These are phyloP conservation scores for Malassezia slooffiae DNA, from an alignment of 1,284 basidiomycete genomes.

Conservation along the genomic window DNA sequence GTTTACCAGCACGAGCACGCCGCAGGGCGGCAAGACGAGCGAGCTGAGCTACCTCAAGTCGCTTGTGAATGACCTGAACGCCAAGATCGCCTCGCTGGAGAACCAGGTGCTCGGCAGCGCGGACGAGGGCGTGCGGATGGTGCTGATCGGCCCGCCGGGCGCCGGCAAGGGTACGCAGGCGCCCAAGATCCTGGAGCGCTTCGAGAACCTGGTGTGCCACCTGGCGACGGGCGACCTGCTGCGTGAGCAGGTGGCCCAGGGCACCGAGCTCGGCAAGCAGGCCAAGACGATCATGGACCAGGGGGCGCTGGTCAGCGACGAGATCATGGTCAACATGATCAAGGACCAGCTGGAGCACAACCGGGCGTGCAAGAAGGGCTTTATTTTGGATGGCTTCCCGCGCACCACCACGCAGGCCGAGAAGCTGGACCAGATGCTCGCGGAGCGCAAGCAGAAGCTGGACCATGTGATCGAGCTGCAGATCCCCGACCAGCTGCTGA, in stretches of 20 bases:
- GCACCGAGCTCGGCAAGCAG: constrained; percentile 75
- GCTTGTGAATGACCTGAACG: constrained; percentile 41
- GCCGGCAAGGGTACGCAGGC: constrained; percentile 99
- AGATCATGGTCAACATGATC: constrained; percentile 97
- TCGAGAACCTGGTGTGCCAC: constrained; percentile 75
- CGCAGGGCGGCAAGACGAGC: no score
- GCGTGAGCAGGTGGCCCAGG: constrained; percentile 76
- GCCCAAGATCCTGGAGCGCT: constrained; percentile 79
- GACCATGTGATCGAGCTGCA: constrained; percentile 83
- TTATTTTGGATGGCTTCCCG: constrained; percentile 96
- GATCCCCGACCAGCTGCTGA: constrained; percentile 87
- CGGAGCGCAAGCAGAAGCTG: constrained; percentile 63
- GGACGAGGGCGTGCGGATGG: constrained; percentile 54
- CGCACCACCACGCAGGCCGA: constrained; percentile 94
- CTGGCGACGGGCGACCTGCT: constrained; percentile 97
- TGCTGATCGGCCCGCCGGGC: constrained; percentile 89
- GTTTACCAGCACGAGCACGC: no score
- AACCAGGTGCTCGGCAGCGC: neutral
- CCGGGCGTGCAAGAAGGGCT: constrained; percentile 81
- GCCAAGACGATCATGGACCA: constrained; percentile 96
- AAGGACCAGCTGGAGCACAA: constrained; percentile 90
- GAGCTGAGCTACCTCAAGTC: constrained; percentile 42
- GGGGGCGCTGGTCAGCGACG: constrained; percentile 84
- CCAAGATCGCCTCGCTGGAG: constrained; percentile 36
- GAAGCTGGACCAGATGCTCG: constrained; percentile 87